Conservation (phyloP, 2,329 filamentous ascomycete genomes). For the Celoporthe dispersa region DNA sequence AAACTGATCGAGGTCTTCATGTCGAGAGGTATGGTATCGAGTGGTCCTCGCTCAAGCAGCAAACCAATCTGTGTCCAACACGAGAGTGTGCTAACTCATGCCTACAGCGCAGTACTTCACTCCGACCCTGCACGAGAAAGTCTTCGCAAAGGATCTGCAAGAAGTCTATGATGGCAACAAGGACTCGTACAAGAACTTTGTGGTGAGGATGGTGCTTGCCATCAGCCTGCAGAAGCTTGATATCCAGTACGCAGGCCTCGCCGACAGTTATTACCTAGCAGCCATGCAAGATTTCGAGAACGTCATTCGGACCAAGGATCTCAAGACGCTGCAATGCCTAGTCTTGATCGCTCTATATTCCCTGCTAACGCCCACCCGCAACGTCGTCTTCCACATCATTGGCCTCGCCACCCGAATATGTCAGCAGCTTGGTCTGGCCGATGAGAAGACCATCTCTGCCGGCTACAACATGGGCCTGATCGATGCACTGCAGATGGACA, state of each 20-base stretch:
- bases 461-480: constrained; percentile 62
- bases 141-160: constrained; percentile 75
- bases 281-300: constrained; percentile 84
- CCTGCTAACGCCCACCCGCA: constrained; percentile 86
- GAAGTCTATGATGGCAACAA: constrained; percentile 77
- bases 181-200: constrained; percentile 85
- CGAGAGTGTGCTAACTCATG: constrained; percentile 33
- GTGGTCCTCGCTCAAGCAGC: neutral
- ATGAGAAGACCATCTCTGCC: constrained; percentile 82
- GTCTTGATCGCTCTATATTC: constrained; percentile 90
- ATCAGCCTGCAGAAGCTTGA: constrained; percentile 94
- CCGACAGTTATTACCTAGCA: constrained; percentile 92
- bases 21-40: constrained; percentile 68
- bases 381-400: constrained; percentile 90
- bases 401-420: constrained; percentile 86
- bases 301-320: constrained; percentile 83
- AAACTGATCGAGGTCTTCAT: constrained; percentile 84
- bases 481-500: constrained; percentile 80
- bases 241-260: constrained; percentile 85
- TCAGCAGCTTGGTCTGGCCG: constrained; percentile 84
- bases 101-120: constrained; percentile 80
- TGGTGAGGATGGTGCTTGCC: constrained; percentile 88
- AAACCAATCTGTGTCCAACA: constrained; percentile 21
- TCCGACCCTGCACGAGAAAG: constrained; percentile 83
- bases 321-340: constrained; percentile 89